Evolutionary conservation across 169 alveolate species (phyloP), one percentile per base, ranked within the genome.

Genomic region (Plasmodium falciparum): DNA sequence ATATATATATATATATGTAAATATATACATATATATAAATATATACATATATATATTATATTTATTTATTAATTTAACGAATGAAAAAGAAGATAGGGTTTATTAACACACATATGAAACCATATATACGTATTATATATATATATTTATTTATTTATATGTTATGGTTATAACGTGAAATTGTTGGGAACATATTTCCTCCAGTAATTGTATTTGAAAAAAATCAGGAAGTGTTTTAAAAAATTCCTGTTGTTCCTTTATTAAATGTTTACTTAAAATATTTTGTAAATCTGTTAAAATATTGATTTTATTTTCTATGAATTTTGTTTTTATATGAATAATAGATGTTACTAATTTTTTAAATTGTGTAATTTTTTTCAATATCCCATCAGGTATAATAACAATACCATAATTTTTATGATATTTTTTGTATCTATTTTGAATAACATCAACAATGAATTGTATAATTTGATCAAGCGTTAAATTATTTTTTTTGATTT

Each of bases 381-480:
- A 94, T 24, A 98, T 90, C 11, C 99, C 99, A 91, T 98, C 99
- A 2, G 99, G 99, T 49, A 97, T 93, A 11, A 98, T 89, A 43
- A 97, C 91, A 22, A 97, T 97, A 33, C 99, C 99, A 58, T 96
- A 97, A 92, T 95, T 95, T 92, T 96, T 93, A 6, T 96, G 95
- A 47, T 74, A 67, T 74, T 75, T 73, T 89, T 94, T 73, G 7
- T 66, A 78, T 67, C 99, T 93, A 1, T 90, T 94, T 65, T 93
- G 93, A 20, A 98, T 96, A 73, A 97, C 88, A 89, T 96, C 96
- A 50, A 95, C 97, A 15, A 96, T 89, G 39, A 95, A 93, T 70
- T 78, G 90, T 3, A 95, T 96, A 8, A 97, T 94, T 85, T 95
- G 93, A 47, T 73, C 91, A 69, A 97, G 93, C 15, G 98, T 94